Evolutionary conservation across 2,329 filamentous ascomycete genomes (phyloP).

Genomic region (Aspergillus sojae): DNA sequence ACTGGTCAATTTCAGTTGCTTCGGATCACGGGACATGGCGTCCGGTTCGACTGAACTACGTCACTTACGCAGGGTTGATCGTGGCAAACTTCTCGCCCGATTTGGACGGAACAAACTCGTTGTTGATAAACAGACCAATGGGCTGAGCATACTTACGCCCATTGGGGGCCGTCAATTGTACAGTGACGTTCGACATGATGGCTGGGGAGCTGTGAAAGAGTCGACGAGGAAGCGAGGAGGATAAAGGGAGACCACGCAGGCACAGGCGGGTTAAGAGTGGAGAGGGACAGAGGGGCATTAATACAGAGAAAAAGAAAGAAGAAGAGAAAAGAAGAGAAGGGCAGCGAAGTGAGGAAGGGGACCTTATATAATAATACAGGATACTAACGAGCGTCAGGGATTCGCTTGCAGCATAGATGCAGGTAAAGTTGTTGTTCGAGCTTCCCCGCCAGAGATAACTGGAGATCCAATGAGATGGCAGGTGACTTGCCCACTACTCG

Average conservation of each 20-base stretch:
- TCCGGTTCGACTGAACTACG: background rate
- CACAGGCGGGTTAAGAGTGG: constrained; percentile 11
- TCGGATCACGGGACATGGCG: background rate
- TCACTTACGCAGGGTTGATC: constrained; percentile 64
- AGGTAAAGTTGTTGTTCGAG: background rate
- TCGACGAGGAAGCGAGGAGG: constrained; percentile 17
- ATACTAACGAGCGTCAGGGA: background rate
- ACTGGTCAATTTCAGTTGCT: constrained; percentile 18
- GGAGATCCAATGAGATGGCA: constrained; percentile 17
- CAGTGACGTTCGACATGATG: constrained; percentile 42
- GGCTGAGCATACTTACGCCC: constrained; percentile 72
- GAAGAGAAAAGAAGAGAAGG: background rate
- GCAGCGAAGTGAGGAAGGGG: background rate
- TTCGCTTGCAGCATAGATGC: background rate
- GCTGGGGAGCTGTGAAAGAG: constrained; percentile 28
- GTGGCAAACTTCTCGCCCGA: constrained; percentile 65
- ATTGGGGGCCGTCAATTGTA: constrained; percentile 73
- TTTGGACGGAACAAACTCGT: constrained; percentile 72
- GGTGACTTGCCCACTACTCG: constrained; percentile 1
- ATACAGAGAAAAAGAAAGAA: background rate
- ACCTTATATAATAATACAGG: background rate
- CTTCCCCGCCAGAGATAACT: constrained; percentile 24
- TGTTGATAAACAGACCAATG: constrained; percentile 80
- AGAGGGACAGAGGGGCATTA: constrained; percentile 3
- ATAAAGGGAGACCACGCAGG: constrained; percentile 10